Evolutionary conservation across 208 protist genomes (phyloP), one percentile per base, ranked within the genome.

Genomic region (Trypanosoma melophagium): DNA sequence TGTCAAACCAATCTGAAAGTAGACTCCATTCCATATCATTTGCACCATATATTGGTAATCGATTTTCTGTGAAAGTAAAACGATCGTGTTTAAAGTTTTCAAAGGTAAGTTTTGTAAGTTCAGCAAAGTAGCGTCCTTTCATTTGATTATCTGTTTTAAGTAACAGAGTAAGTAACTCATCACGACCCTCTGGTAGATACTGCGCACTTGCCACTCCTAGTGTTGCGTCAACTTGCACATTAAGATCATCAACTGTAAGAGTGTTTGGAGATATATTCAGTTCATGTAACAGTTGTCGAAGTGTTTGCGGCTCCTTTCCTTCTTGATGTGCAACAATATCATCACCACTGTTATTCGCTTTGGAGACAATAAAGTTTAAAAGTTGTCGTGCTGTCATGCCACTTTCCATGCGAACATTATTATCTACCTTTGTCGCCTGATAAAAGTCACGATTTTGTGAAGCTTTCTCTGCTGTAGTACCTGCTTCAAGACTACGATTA

Each of bases 141-240:
- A 99, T 97, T 24, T 97, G 71, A 79, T 99, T 99, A 76, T 99
- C 95, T 0, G 98, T 99, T 76, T 99, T 99, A 44, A 99, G 85
- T 71, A 99, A 97, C 44, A 99, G 89, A 47, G 96, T 96, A 31
- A 98, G 83, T 17, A 99, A 81, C 60, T 91, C 83, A 44, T 89
- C 89, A 45, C 93, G 79, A n/a, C 92, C 89, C 54, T 92, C 83
- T 41, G 95, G 97, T 63, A 93, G 96, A 79, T 98, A 98, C 70
- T 96, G 93, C 28, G 85, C 67, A 55, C 98, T 98, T 68, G 81
- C 54, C 96, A 84, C 66, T 77, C 92, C 35, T 19, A 92, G 86
- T 35, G 93, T 87, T 25, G 84, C 72, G 59, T 98, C 90, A 0
- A 90, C 94, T 65, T 98, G 86, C 60, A 98, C 91, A 55, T 98